Evolutionary conservation across 2,329 filamentous ascomycete genomes (phyloP).

Genomic region (Trichophyton schoenleinii): DNA sequence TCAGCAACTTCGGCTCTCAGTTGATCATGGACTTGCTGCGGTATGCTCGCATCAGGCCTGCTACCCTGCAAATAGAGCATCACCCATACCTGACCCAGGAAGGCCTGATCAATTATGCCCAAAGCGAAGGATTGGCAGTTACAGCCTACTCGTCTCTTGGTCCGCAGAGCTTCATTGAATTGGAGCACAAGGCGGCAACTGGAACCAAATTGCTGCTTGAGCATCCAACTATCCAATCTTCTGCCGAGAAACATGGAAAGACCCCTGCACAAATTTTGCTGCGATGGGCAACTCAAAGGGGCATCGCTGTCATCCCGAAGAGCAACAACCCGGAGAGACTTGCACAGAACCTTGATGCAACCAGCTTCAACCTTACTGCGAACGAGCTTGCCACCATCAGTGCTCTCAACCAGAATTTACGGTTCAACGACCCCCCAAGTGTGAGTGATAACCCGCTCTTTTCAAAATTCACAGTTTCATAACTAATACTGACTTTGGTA

Average conservation of each 20-base stretch:
- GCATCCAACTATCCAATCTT: constrained; percentile 49
- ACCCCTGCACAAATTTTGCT: constrained; percentile 69
- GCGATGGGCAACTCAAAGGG: constrained; percentile 75
- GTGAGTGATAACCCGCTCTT: constrained; percentile 35
- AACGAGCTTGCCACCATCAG: constrained; percentile 56
- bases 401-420: constrained; percentile 51
- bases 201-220: constrained; percentile 58
- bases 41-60: constrained; percentile 61
- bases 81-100: constrained; percentile 76
- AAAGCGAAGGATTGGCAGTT: constrained; percentile 57
- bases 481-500: constrained; percentile 12
- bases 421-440: constrained; percentile 65
- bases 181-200: constrained; percentile 57
- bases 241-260: constrained; percentile 59
- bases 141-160: constrained; percentile 81
- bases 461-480: constrained; percentile 12
- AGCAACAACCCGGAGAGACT: constrained; percentile 47
- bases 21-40: constrained; percentile 67
- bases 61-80: constrained; percentile 77
- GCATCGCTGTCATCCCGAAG: constrained; percentile 73
- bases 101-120: constrained; percentile 56
- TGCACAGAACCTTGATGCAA: constrained; percentile 55
- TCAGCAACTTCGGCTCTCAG: constrained; percentile 72
- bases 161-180: constrained; percentile 64
- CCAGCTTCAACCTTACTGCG: constrained; percentile 51